phyloP scores from a whole-genome alignment of 306 rosid species.

The Amphicarpaea edgeworthii region DNA sequence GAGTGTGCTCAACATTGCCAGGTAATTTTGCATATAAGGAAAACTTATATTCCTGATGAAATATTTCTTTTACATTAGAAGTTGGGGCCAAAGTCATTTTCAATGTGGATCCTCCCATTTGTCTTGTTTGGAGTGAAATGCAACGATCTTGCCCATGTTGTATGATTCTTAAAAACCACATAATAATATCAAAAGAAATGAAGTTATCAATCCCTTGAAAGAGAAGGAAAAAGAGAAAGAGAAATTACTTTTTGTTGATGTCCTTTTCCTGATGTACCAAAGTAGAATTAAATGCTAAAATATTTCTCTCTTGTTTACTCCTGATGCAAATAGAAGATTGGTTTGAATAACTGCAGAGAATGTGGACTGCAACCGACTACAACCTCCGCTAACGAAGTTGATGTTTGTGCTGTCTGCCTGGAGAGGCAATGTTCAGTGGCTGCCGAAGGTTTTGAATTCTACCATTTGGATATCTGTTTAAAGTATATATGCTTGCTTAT shows the following conservation, averaged over 20 bases:
- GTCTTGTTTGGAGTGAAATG: background rate
- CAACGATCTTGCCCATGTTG: background rate
- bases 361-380: constrained; percentile 74
- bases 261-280: constrained; percentile 23
- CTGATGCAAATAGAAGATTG: constrained; percentile 38
- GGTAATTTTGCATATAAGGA: constrained; percentile 58
- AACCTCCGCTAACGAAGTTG: constrained; percentile 66
- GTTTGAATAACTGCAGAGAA: constrained; percentile 71
- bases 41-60: constrained; percentile 1
- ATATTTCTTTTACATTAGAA: constrained; percentile 4
- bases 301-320: constrained; percentile 18
- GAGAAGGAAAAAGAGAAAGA: constrained; percentile 18
- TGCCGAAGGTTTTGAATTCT: constrained; percentile 73
- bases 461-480: constrained; percentile 33
- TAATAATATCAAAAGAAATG: background rate
- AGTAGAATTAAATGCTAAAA: constrained; percentile 14
- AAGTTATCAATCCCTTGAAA: background rate
- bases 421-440: constrained; percentile 92
- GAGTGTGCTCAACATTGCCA: constrained; percentile 89
- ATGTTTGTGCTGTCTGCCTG: constrained; percentile 89
- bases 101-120: constrained; percentile 6
- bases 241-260: constrained; percentile 2
- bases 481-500: background rate
- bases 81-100: constrained; percentile 7
- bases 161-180: background rate